phyloP scores from a whole-genome alignment of 2,329 filamentous ascomycete species.

The Stenocarpella maydis region DNA sequence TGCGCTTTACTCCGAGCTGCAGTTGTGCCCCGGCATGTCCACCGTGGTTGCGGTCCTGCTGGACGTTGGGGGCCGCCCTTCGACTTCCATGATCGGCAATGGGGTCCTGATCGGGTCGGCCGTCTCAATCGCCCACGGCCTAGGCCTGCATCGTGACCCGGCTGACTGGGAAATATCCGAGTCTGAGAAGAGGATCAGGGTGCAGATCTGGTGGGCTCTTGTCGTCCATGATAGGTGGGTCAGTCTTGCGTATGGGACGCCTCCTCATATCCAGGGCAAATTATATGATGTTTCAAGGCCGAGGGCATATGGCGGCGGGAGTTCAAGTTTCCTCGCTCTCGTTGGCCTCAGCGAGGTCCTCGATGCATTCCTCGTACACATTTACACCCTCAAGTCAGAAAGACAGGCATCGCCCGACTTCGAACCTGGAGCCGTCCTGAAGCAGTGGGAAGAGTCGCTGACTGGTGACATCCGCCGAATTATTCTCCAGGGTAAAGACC shows the following conservation, averaged over 20 bases:
- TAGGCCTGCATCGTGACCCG: constrained; percentile 63
- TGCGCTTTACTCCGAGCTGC: constrained; percentile 66
- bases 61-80: constrained; percentile 67
- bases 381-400: constrained; percentile 36
- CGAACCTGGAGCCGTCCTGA: constrained; percentile 49
- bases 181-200: constrained; percentile 58
- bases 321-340: constrained; percentile 53
- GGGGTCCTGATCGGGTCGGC: constrained; percentile 58
- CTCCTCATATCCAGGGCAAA: constrained; percentile 53
- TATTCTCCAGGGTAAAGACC: constrained; percentile 51
- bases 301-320: constrained; percentile 22
- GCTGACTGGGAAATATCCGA: constrained; percentile 60
- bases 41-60: constrained; percentile 65
- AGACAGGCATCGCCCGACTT: constrained; percentile 36
- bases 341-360: constrained; percentile 54
- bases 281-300: constrained; percentile 57
- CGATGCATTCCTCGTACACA: constrained; percentile 42
- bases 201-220: constrained; percentile 65
- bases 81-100: constrained; percentile 67
- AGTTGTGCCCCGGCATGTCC: constrained; percentile 65
- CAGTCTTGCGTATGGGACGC: constrained; percentile 62
- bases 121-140: constrained; percentile 60
- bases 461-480: constrained; percentile 48
- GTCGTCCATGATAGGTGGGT: constrained; percentile 64
- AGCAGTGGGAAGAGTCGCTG: constrained; percentile 55